Evolutionary conservation across 352 stramenopile genomes (phyloP).

Genomic region (Phytopythium oedochilum): DNA sequence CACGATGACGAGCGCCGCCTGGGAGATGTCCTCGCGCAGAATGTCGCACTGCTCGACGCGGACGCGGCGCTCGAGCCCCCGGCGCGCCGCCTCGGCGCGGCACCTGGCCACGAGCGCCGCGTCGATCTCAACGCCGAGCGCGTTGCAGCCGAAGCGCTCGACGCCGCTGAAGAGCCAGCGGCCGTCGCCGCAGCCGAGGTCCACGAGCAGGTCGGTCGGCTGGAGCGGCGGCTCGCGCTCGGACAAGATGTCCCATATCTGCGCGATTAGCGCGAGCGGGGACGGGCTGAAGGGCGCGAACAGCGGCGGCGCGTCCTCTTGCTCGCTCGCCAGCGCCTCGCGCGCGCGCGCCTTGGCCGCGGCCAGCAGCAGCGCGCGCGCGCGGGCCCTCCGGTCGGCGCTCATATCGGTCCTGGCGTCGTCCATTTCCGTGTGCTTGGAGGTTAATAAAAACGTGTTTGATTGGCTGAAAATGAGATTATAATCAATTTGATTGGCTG

Average conservation of each 20-base stretch:
- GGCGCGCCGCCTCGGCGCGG: constrained; percentile 10
- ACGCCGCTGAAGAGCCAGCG: constrained; percentile 73
- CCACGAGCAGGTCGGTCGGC: constrained; percentile 56
- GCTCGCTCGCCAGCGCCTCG: constrained; percentile 37
- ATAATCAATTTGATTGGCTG: constrained; percentile 13
- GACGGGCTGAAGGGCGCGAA: constrained; percentile 80
- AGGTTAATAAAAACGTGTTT: background rate
- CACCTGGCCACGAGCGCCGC: constrained; percentile 38
- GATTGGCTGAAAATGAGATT: constrained; percentile 19
- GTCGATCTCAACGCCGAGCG: constrained; percentile 73
- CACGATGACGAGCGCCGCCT: constrained; percentile 67
- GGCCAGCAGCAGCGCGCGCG: constrained; percentile 61
- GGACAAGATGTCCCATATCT: constrained; percentile 56
- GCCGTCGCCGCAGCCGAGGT: constrained; percentile 78
- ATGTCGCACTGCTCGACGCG: constrained; percentile 52
- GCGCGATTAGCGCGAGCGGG: constrained; percentile 41
- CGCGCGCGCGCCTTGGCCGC: constrained; percentile 45
- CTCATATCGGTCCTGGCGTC: background rate
- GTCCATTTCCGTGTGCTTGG: background rate
- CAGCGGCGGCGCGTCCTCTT: constrained; percentile 17
- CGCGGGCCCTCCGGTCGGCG: constrained; percentile 14
- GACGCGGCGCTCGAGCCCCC: constrained; percentile 34
- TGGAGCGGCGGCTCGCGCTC: constrained; percentile 13
- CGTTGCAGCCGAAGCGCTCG: constrained; percentile 46
- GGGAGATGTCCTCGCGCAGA: constrained; percentile 39